A percentile compares a stretch with the other conserved stretches of the same genome.
phyloP scores from a whole-genome alignment of 1,284 basidiomycete genomes.

The Malassezia vespertilionis region DNA sequence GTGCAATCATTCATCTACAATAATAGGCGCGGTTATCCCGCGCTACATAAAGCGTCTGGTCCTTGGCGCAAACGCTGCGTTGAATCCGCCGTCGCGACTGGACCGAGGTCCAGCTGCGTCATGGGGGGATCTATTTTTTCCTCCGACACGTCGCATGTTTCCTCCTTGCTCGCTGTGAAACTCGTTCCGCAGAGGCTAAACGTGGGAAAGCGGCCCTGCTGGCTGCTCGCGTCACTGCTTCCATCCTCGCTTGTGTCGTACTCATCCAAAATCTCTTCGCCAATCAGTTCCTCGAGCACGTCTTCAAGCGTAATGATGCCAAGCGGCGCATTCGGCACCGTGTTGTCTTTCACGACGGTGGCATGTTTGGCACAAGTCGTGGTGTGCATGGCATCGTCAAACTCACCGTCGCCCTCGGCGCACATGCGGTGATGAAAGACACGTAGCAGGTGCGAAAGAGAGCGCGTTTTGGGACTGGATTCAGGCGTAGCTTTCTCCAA shows the following conservation, averaged over 20 bases:
- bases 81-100: too few relatives aligned
- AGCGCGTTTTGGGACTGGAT: background rate
- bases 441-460: conserved; percentile 8
- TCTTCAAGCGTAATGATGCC: conserved; percentile 90
- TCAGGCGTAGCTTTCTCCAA: too few relatives aligned
- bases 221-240: background rate
- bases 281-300: conserved; percentile 60
- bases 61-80: too few relatives aligned
- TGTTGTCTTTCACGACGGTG: conserved; percentile 7
- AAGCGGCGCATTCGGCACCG: conserved; percentile 53
- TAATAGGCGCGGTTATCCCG: too few relatives aligned
- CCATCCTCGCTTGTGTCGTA: conserved; percentile 38
- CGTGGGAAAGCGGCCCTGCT: too few relatives aligned
- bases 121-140: too few relatives aligned
- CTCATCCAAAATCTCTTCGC: conserved; percentile 44
- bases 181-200: too few relatives aligned
- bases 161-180: too few relatives aligned
- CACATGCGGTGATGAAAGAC: conserved; percentile 6
- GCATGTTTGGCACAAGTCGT: conserved; percentile 5
- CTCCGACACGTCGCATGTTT: too few relatives aligned
- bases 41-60: background rate
- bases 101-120: too few relatives aligned
- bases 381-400: conserved; percentile 41
- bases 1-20: too few relatives aligned
- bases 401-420: conserved; percentile 2